These are phyloP conservation scores for Lactifluus piperatus DNA, from an alignment of 768 basidiomycete species.

Conservation along the genomic window DNA sequence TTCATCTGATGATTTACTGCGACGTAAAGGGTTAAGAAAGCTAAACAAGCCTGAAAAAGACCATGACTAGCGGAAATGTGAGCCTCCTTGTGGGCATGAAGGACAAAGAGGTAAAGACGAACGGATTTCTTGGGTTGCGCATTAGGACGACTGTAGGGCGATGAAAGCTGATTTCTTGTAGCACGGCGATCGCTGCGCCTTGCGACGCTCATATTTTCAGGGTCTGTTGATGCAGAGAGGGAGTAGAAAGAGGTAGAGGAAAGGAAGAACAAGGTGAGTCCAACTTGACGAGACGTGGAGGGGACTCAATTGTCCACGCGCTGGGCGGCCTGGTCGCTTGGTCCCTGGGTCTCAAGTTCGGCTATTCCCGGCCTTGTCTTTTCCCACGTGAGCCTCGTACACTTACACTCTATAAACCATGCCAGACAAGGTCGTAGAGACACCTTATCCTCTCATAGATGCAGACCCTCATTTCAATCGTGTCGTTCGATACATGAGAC, in stretches of 20 bases:
- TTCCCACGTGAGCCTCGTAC: slow-evolving; percentile 12
- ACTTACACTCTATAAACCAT: slow-evolving; percentile 22
- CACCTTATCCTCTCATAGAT: slow-evolving; percentile 88
- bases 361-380: slow-evolving; percentile 5
- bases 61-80: slow-evolving; percentile 34
- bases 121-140: slow-evolving; percentile 41
- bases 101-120: slow-evolving; percentile 19
- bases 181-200: slow-evolving; percentile 33
- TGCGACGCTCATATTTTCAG: slow-evolving; percentile 45
- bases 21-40: slow-evolving; percentile 43
- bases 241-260: neutral
- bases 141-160: slow-evolving; percentile 46
- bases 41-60: slow-evolving; percentile 41
- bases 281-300: neutral
- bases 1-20: slow-evolving; percentile 18
- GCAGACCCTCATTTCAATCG: slow-evolving; percentile 83
- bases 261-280: neutral
- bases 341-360: too few species aligned
- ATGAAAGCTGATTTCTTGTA: slow-evolving; percentile 27
- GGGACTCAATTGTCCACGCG: neutral
- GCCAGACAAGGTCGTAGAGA: slow-evolving; percentile 46
- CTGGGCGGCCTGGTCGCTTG: too few species aligned
- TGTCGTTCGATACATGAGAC: slow-evolving; percentile 83
- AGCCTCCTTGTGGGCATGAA: slow-evolving; percentile 14
- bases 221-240: neutral